Evolutionary conservation across 768 basidiomycete species (phyloP).

Genomic region (Naganishia vaughanmartiniae): DNA sequence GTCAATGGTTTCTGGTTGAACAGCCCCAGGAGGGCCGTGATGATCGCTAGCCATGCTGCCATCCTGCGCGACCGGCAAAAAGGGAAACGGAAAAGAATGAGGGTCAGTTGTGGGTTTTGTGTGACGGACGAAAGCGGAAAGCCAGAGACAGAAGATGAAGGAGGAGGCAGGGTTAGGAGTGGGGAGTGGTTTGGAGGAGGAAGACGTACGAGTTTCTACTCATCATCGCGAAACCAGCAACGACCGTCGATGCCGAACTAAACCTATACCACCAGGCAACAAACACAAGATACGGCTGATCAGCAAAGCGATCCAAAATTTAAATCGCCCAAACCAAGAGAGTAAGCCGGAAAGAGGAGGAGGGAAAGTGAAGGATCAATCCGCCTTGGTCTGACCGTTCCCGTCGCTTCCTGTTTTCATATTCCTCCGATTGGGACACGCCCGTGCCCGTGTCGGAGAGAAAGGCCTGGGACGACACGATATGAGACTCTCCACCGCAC

Average conservation of each 20-base stretch:
- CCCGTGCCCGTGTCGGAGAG: no score
- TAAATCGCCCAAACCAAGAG: no score
- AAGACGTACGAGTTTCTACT: slow-evolving; percentile 4
- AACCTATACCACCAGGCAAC: neutral
- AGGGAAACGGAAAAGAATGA: neutral
- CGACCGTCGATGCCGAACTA: slow-evolving; percentile 12
- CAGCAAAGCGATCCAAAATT: no score
- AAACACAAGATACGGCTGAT: neutral
- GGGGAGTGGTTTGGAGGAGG: neutral
- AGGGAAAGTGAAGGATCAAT: no score
- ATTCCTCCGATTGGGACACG: no score
- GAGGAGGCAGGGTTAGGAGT: no score
- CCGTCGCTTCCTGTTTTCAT: no score
- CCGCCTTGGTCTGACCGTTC: no score
- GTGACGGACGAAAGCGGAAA: neutral
- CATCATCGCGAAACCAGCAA: slow-evolving; percentile 20
- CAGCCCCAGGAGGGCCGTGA: slow-evolving; percentile 23
- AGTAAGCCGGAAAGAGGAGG: no score
- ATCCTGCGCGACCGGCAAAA: neutral
- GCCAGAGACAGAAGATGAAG: neutral
- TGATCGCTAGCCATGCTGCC: slow-evolving; percentile 29
- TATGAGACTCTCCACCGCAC: no score
- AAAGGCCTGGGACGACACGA: no score
- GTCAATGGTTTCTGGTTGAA: slow-evolving; percentile 28
- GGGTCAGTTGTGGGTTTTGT: no score